Percentiles rank a stretch among this genome's conserved stretches.
These are phyloP conservation scores for Trametes versicolor DNA, from an alignment of 1,284 basidiomycete genomes.

Conservation along the genomic window DNA sequence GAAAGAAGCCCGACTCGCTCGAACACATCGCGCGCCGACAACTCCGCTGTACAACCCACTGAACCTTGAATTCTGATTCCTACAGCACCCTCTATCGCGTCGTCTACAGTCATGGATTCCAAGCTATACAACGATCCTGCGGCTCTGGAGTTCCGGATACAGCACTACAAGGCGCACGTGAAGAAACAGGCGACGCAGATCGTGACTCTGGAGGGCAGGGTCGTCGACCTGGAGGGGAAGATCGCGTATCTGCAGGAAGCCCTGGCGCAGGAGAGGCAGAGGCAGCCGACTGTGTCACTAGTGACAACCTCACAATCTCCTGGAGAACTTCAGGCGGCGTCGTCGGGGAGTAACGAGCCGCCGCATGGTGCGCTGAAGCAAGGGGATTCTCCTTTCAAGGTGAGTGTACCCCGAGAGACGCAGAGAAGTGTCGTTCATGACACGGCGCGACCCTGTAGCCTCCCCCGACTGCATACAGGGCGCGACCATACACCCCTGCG, in stretches of 20 bases:
- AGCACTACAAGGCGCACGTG: slow-evolving; percentile 6
- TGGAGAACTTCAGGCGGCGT: neutral
- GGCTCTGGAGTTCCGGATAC: neutral
- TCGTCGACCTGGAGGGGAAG: slow-evolving; percentile 15
- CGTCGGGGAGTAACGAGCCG: neutral
- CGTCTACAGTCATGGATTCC: too few species aligned
- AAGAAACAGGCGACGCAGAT: slow-evolving; percentile 7
- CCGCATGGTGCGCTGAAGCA: too few species aligned
- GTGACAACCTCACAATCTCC: neutral
- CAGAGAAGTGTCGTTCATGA: too few species aligned
- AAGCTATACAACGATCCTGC: too few species aligned
- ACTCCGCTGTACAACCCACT: too few species aligned
- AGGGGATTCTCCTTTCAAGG: too few species aligned
- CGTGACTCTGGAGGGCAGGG: neutral
- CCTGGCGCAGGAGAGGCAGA: neutral
- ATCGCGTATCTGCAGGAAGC: slow-evolving; percentile 3
- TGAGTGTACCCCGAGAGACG: too few species aligned
- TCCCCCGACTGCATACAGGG: neutral
- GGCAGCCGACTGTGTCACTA: neutral
- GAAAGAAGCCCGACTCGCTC: too few species aligned
- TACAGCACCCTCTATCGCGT: too few species aligned
- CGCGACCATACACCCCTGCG: neutral
- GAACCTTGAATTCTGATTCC: too few species aligned
- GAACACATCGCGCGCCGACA: too few species aligned
- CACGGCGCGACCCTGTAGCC: neutral